Percentiles rank a stretch among this genome's conserved stretches.
Evolutionary conservation across 495 filamentous ascomycete genomes (phyloP).

Genomic region (Astrothelium macrocarpum): DNA sequence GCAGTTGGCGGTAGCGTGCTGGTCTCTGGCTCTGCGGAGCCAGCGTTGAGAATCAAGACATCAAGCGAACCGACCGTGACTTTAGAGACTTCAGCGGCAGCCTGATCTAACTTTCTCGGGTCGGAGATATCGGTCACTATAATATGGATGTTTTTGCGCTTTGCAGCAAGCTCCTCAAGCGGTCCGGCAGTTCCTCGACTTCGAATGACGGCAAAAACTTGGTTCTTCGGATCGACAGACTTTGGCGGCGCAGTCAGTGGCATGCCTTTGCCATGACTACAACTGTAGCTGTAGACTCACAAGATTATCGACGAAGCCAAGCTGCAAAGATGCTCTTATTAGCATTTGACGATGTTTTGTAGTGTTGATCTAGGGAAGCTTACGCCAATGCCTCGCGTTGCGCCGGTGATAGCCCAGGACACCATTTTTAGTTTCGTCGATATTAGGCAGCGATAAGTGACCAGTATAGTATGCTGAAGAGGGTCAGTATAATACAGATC

Average conservation of each 20-base stretch:
- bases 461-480: conserved; percentile 13
- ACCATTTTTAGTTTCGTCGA: conserved; percentile 13
- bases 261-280: conserved; percentile 9
- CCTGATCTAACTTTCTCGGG: conserved; percentile 12
- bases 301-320: conserved; percentile 15
- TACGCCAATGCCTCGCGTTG: conserved; percentile 17
- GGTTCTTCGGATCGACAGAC: conserved; percentile 14
- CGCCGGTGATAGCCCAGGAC: conserved; percentile 17
- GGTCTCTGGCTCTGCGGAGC: conserved; percentile 13
- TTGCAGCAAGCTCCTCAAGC: conserved; percentile 15
- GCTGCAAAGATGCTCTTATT: conserved; percentile 13
- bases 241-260: conserved; percentile 13
- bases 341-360: conserved; percentile 14
- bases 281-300: conserved; percentile 10
- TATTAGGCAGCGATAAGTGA: conserved; percentile 2
- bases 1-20: conserved; percentile 10
- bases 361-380: conserved; percentile 9
- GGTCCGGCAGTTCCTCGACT: conserved; percentile 13
- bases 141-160: conserved; percentile 17
- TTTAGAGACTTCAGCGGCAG: conserved; percentile 16
- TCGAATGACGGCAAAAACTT: conserved; percentile 17
- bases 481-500: conserved; percentile 4
- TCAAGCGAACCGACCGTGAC: conserved; percentile 14
- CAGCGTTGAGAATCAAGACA: conserved; percentile 19
- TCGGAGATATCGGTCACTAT: conserved; percentile 15